These are phyloP conservation scores for Antarctomyces pellizariae DNA, from an alignment of 495 filamentous ascomycete genomes.

Conservation along the genomic window DNA sequence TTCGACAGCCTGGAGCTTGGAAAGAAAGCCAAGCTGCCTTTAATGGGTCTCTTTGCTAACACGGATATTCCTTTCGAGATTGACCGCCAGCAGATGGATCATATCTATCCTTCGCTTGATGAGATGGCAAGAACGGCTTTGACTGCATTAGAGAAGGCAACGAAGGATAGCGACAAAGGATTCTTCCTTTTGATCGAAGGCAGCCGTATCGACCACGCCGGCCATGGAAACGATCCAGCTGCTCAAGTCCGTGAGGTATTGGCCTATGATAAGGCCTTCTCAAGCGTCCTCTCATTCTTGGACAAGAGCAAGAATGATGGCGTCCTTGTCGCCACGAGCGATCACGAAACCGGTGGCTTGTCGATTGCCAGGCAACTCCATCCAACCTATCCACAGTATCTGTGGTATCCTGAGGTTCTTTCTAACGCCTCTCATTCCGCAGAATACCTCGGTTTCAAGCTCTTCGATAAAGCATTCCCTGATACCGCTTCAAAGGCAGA, in stretches of 20 bases:
- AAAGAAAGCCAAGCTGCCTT: conserved; percentile 47
- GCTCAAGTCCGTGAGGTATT: conserved; percentile 89
- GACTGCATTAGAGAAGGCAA: conserved; percentile 56
- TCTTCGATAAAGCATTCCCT: conserved; percentile 28
- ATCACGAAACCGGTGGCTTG: conserved; percentile 89
- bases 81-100: conserved; percentile 53
- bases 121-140: conserved; percentile 81
- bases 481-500: conserved; percentile 9
- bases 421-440: conserved; percentile 61
- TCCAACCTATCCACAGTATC: conserved; percentile 45
- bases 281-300: conserved; percentile 63
- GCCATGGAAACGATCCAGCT: conserved; percentile 83
- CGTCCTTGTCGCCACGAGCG: conserved; percentile 68
- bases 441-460: conserved; percentile 36
- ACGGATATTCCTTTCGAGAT: conserved; percentile 81
- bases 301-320: conserved; percentile 46
- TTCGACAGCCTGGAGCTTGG: conserved; percentile 60
- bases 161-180: conserved; percentile 62
- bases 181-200: conserved; percentile 99
- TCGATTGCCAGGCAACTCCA: conserved; percentile 54
- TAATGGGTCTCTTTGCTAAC: conserved; percentile 69
- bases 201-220: conserved; percentile 86
- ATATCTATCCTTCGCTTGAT: conserved; percentile 67
- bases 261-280: conserved; percentile 73
- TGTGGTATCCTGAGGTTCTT: conserved; percentile 67